Evolutionary conservation across 805 yeast species (phyloP), one percentile per base, ranked within the genome.

Genomic region (Saccharomycopsis guyanensis): DNA sequence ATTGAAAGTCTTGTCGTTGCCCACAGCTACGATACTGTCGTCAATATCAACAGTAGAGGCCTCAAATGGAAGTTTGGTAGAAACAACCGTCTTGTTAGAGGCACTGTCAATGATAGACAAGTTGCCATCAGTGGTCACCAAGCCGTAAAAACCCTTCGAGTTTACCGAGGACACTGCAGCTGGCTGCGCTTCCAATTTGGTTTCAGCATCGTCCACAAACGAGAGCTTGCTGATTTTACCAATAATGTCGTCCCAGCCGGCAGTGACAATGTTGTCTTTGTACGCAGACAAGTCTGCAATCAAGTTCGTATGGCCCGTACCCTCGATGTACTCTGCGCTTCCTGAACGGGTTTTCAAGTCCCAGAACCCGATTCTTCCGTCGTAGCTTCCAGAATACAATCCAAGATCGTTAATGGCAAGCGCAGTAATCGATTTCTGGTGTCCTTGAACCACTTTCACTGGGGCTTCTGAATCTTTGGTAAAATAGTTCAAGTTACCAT

Each of bases 221-320:
- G 63, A 55, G n/a, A 22, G 24, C 8, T 34, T 25, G 10, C 34
- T 35, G 20, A 47, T 34, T 8, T 24, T 36, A 57, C 73, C 76
- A 39, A 88, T 56, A 12, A 76, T 76, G 58, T 86, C 95, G 63
- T 91, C 98, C 97, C 97, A 93, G 2, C 89, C 94, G n/a, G 87
- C 70, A 43, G 69, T 63, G 16, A 77, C 56, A 3, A 50, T 35
- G n/a, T n/a, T 13, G 4, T 64, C 44, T 0, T 61, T 57, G 22
- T 55, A 45, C 15, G 62, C 51, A 15, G 75, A 72, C 19, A 78
- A 57, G 2, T 80, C 79, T 29, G 76, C 78, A 38, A 91, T 73
- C 52, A 82, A 73, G 54, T 88, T 87, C 0, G 73, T 59, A 62
- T 89, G 97, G 2, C 66, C 64, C 1, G 62, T 59, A 12, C 72